Evolutionary conservation across 768 basidiomycete genomes (phyloP).

Genomic region (Hypholoma fasciculare): DNA sequence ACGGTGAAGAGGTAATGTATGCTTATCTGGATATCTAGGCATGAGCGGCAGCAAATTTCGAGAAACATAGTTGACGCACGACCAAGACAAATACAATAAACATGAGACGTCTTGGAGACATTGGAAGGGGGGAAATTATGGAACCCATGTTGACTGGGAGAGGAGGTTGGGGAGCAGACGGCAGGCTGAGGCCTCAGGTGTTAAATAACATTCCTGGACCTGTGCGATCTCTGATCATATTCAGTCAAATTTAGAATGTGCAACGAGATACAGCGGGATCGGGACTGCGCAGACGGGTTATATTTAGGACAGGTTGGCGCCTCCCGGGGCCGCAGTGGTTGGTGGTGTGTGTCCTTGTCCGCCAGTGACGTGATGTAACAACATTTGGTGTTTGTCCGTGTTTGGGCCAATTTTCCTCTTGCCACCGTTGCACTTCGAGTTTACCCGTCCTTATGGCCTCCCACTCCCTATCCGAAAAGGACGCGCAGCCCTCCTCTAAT

Average conservation of each 20-base stretch:
- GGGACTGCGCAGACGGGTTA: neutral
- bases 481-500: constrained; percentile 37
- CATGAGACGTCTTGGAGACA: constrained; percentile 64
- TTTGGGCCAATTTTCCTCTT: constrained; percentile 40
- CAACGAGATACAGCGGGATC: constrained; percentile 2
- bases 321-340: neutral
- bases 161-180: constrained; percentile 4
- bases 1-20: constrained; percentile 57
- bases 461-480: constrained; percentile 41
- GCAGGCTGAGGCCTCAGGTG: neutral
- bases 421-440: constrained; percentile 26
- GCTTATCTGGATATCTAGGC: constrained; percentile 38
- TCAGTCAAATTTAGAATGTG: neutral
- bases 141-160: constrained; percentile 15
- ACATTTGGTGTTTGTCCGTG: constrained; percentile 26
- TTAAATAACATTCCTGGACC: neutral
- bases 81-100: constrained; percentile 45
- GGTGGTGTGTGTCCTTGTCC: neutral
- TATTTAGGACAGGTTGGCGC: neutral
- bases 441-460: constrained; percentile 42
- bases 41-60: neutral
- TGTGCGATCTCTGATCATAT: neutral
- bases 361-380: constrained; percentile 7
- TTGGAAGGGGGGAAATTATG: constrained; percentile 16
- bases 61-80: constrained; percentile 32